Conservation (phyloP, 805 yeast species). For the Candida insectorum region DNA sequence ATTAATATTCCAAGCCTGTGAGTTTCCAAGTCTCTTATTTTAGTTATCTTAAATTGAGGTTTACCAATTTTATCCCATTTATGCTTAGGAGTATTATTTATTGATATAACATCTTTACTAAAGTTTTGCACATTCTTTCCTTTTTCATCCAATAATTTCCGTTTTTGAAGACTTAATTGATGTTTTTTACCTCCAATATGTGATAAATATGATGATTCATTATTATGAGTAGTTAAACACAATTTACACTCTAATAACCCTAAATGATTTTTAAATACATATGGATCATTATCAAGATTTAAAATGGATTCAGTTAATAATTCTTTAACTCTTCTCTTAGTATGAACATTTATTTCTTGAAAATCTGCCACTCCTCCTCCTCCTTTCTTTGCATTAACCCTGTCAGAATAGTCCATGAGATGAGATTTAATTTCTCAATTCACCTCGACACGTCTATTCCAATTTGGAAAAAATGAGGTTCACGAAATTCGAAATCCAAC, state of each 20-base stretch:
- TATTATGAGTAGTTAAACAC: conserved; percentile 78
- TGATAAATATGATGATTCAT: conserved; percentile 75
- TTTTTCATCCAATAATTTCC: conserved; percentile 41
- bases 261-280: conserved; percentile 76
- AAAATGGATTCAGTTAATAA: conserved; percentile 50
- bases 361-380: conserved; percentile 84
- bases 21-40: conserved; percentile 61
- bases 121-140: conserved; percentile 15
- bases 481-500: too few relatives aligned
- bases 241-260: conserved; percentile 82
- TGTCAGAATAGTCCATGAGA: conserved; percentile 79
- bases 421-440: neutral
- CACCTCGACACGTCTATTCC: neutral
- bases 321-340: conserved; percentile 65
- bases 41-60: conserved; percentile 68
- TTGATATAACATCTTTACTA: conserved; percentile 29
- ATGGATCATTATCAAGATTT: conserved; percentile 68
- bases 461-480: neutral
- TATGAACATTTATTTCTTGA: conserved; percentile 64
- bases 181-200: conserved; percentile 87
- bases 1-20: conserved; percentile 63
- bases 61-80: conserved; percentile 61
- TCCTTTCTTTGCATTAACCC: conserved; percentile 90
- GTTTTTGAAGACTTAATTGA: conserved; percentile 62
- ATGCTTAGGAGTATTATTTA: conserved; percentile 40